Evolutionary conservation across 1,284 basidiomycete species (phyloP).

Genomic region (Filobasidium uniguttulatum): DNA sequence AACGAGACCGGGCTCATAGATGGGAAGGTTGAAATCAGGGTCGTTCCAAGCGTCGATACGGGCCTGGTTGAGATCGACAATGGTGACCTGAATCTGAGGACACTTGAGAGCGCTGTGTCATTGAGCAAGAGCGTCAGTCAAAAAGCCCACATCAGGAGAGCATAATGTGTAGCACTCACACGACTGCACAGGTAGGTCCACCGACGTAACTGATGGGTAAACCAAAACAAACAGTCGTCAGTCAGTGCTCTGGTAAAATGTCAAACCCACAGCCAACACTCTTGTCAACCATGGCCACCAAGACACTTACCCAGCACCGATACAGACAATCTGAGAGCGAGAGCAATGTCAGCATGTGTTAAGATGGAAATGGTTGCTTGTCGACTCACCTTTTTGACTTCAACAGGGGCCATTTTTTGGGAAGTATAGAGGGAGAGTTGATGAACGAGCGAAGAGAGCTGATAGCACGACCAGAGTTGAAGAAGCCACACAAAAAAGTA

Average conservation of each 20-base stretch:
- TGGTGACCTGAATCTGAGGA: conserved; percentile 87
- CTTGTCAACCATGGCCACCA: no score
- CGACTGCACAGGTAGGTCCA: conserved; percentile 87
- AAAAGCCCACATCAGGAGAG: not conserved
- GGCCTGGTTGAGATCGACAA: conserved; percentile 90
- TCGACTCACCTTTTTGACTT: conserved; percentile 73
- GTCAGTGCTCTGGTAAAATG: no score
- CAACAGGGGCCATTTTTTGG: conserved; percentile 39
- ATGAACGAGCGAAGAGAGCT: no score
- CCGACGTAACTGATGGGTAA: conserved; percentile 89
- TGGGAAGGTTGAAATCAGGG: conserved; percentile 38
- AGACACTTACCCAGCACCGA: conserved; percentile 13
- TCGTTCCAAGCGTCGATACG: conserved; percentile 94
- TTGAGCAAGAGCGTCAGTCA: not conserved
- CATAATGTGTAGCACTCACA: conserved; percentile 32
- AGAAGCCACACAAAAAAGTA: no score
- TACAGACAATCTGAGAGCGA: conserved; percentile 11
- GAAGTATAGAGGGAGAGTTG: not conserved
- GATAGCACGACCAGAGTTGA: no score
- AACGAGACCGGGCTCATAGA: conserved; percentile 96
- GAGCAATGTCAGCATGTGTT: not conserved
- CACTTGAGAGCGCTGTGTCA: conserved; percentile 25
- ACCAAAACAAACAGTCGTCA: no score
- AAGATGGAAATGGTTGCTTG: no score
- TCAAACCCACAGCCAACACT: no score